A percentile compares a stretch with the other conserved stretches of the same genome.
Evolutionary conservation across 1,284 basidiomycete species (phyloP).

Genomic region (Rugosomyces carneus): DNA sequence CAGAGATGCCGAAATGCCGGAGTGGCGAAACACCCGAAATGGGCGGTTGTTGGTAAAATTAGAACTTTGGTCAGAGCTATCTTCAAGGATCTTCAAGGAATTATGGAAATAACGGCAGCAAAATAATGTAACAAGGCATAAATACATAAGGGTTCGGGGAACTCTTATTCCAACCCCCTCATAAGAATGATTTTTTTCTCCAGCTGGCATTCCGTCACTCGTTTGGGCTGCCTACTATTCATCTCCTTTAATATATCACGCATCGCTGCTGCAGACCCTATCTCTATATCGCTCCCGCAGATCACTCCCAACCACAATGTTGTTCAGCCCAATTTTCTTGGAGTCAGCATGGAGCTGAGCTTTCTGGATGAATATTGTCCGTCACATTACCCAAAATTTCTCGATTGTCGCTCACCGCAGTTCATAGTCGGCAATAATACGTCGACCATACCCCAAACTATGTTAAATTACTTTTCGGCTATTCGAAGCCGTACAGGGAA

Average conservation of each 20-base stretch:
- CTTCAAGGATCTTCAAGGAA: no score
- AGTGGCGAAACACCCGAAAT: neutral
- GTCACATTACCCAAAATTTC: conserved; percentile 3
- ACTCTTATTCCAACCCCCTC: neutral
- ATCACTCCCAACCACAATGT: conserved; percentile 24
- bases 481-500: conserved; percentile 28
- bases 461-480: conserved; percentile 33
- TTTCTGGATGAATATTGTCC: conserved; percentile 34
- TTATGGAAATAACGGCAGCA: neutral
- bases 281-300: conserved; percentile 23
- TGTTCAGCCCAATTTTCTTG: conserved; percentile 34
- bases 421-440: conserved; percentile 35
- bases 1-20: neutral
- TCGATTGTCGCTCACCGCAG: neutral
- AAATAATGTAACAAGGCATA: neutral
- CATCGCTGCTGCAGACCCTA: conserved; percentile 19
- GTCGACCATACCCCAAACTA: conserved; percentile 28
- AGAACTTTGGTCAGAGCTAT: neutral
- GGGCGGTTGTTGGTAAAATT: neutral
- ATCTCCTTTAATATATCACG: conserved; percentile 3
- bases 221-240: conserved; percentile 13
- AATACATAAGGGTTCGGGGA: no score
- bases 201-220: conserved; percentile 12
- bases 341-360: conserved; percentile 37
- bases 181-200: conserved; percentile 5